These are phyloP conservation scores for Leccinum disarticulatum DNA, from an alignment of 768 basidiomycete genomes.

Conservation along the genomic window DNA sequence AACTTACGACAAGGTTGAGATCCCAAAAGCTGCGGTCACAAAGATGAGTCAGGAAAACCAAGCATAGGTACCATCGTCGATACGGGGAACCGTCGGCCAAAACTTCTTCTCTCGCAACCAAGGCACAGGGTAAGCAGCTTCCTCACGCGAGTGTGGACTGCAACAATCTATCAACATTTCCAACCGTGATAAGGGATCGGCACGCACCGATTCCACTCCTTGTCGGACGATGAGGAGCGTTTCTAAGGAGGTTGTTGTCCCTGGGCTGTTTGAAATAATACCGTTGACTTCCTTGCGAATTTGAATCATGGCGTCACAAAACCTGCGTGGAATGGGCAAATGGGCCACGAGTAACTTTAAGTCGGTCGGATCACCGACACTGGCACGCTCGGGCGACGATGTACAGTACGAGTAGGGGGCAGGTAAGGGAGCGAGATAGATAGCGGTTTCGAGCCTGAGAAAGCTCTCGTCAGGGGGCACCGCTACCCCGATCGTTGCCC, in stretches of 20 bases:
- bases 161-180: constrained; percentile 5
- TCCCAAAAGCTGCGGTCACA: constrained; percentile 78
- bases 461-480: too few species aligned
- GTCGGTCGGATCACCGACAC: too few species aligned
- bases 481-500: too few species aligned
- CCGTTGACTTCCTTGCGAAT: constrained; percentile 92
- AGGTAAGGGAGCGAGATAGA: too few species aligned
- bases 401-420: too few species aligned
- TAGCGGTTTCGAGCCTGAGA: too few species aligned
- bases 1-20: constrained; percentile 80
- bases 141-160: constrained; percentile 88
- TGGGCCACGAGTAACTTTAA: too few species aligned
- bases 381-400: too few species aligned
- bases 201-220: constrained; percentile 82
- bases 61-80: constrained; percentile 75
- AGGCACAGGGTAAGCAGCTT: constrained; percentile 87
- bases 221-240: constrained; percentile 90
- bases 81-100: constrained; percentile 91
- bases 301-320: constrained; percentile 98
- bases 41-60: constrained; percentile 4
- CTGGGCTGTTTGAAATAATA: constrained; percentile 79
- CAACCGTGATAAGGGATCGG: background rate
- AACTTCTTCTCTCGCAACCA: constrained; percentile 89
- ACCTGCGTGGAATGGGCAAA: constrained; percentile 44
- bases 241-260: constrained; percentile 89